Percentiles rank a stretch among this genome's conserved stretches.
phyloP scores from a whole-genome alignment of 805 yeast genomes.

The Teunomyces lycoperdinae region DNA sequence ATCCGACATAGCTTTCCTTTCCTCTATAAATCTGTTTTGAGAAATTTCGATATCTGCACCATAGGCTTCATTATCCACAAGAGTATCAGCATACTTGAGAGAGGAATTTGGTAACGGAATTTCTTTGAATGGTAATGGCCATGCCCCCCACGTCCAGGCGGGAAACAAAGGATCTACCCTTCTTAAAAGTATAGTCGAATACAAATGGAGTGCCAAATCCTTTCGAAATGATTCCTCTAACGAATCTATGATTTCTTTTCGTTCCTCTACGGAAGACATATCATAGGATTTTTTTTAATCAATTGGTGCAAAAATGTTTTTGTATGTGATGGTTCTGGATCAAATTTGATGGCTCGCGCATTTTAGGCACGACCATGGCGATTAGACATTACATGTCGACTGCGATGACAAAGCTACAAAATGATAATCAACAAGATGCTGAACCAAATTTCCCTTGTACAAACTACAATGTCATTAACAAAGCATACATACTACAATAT shows the following conservation, averaged over 20 bases:
- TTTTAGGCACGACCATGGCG: too few species aligned
- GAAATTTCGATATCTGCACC: conserved; percentile 8
- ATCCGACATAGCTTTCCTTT: background rate
- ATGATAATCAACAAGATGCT: too few species aligned
- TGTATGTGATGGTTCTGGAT: background rate
- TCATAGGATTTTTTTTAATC: background rate
- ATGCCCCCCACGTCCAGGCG: conserved; percentile 45
- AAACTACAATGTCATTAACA: too few species aligned
- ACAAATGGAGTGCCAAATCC: conserved; percentile 66
- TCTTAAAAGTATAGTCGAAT: conserved; percentile 50
- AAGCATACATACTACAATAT: too few species aligned
- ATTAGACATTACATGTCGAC: too few species aligned
- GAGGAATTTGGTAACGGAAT: conserved; percentile 38
- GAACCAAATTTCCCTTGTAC: too few species aligned
- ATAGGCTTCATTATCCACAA: conserved; percentile 6
- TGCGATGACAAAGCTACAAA: too few species aligned
- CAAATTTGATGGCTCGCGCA: too few species aligned
- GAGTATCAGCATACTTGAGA: conserved; percentile 20
- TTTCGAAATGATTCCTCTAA: conserved; percentile 49
- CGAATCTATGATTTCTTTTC: conserved; percentile 20
- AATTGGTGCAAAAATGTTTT: conserved; percentile 1
- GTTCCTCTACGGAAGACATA: conserved; percentile 13
- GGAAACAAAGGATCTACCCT: conserved; percentile 37
- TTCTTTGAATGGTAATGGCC: conserved; percentile 49
- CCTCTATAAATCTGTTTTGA: background rate